Base-by-base conservation (phyloP, 768 basidiomycete species). In the Tremella fuciformis region DNA sequence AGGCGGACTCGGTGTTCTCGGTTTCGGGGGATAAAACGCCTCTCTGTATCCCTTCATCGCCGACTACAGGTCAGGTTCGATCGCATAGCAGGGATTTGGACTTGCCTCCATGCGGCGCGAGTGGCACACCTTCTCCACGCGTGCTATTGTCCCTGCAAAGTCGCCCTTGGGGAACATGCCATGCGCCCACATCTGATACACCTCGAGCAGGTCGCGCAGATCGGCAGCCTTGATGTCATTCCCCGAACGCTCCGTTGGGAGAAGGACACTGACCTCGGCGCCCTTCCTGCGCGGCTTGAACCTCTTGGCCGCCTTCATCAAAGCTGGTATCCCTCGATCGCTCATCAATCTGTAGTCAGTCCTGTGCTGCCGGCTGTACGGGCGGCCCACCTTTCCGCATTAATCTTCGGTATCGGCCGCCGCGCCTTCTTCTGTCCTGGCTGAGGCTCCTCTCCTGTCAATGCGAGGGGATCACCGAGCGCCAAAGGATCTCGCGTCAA, bases 171-270 rank as follows among this genome's bases (percentile, higher is more conserved):
- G 96, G 72, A 88, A 93, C 81, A 99, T 81, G 67, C 83, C 84
- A 78, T 98, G 96, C 2, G 91, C 83, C 96, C 96, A 99, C 67
- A 91, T 88, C 70, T 92, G 91, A 73, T 98, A 98, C 37, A 88
- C 79, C 61, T 86, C 84, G 55, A 98, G 80, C 13, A 97, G 78
- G 39, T 88, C 81, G 62, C 84, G 84, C 39, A 99, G 82, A 76
- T 99, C 93, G 51, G 83, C 76, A n/a, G 18, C 38, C 51, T 52
- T 9, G 16, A 46, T 4, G 16, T 18, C n/a, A 46, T 4, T 46
- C 22, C 7, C 42, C 22, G 6, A 46, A 46, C 42, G 4, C 16
- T 46, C n/a, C 16, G 6, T 4, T 15, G 16, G 13, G 11, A 42
- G 22, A 22, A 1, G 6, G 0, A 50, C 8, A 59, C 76, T 41